phyloP scores from a whole-genome alignment of 352 stramenopile genomes.

The Globisporangium rhizosaccharum region DNA sequence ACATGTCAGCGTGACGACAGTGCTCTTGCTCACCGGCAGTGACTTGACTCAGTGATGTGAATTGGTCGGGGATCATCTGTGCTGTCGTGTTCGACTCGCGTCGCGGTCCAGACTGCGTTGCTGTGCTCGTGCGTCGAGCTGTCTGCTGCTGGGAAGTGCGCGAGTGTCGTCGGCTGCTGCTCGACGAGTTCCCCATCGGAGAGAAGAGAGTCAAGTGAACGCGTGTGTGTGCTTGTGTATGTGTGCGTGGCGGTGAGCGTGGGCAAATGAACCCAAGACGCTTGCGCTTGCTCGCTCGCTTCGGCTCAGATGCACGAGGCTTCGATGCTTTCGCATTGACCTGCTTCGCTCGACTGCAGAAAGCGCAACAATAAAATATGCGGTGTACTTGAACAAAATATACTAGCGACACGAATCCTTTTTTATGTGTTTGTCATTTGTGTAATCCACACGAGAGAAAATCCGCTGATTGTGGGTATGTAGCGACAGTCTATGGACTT shows the following conservation, averaged over 20 bases:
- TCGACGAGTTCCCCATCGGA: constrained; percentile 31
- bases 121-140: constrained; percentile 2
- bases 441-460: background rate
- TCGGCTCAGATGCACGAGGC: no score
- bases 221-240: background rate
- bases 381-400: background rate
- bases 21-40: constrained; percentile 26
- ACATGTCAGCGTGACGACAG: background rate
- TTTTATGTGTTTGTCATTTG: no score
- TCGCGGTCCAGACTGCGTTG: constrained; percentile 36
- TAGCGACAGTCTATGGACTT: no score
- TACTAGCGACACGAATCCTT: no score
- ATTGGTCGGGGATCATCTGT: constrained; percentile 68
- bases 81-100: constrained; percentile 19
- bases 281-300: no score
- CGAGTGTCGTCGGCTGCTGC: background rate
- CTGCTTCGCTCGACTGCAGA: background rate
- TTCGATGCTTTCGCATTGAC: no score
- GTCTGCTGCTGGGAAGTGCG: constrained; percentile 5
- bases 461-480: constrained; percentile 3
- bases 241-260: background rate
- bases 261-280: background rate
- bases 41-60: constrained; percentile 60
- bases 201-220: background rate
- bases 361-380: no score